Evolutionary conservation across 1,284 basidiomycete species (phyloP).

Genomic region (Melampsora larici-populina): DNA sequence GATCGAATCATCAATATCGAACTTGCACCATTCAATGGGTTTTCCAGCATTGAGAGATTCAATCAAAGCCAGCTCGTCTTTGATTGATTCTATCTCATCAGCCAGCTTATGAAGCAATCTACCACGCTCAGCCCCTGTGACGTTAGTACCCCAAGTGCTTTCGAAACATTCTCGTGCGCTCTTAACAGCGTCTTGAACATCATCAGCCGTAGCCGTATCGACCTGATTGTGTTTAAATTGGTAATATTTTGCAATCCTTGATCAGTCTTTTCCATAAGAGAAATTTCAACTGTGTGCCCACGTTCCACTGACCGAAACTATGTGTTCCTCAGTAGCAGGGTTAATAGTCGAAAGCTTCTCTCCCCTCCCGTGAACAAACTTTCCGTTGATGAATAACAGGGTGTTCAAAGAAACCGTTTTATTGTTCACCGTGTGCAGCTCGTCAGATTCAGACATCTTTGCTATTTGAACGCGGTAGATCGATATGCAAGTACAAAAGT

Average conservation of each 20-base stretch:
- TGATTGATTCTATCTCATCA: conserved; percentile 4
- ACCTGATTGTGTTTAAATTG: conserved; percentile 49
- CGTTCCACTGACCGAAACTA: neutral
- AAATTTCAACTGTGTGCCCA: too few species aligned
- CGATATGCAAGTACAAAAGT: too few species aligned
- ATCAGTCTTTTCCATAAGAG: too few species aligned
- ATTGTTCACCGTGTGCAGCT: neutral
- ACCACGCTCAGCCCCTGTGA: conserved; percentile 6
- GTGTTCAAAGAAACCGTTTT: neutral
- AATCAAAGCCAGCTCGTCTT: conserved; percentile 2
- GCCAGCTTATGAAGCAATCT: conserved; percentile 11
- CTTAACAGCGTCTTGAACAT: neutral
- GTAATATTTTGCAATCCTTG: conserved; percentile 54
- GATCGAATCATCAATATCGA: conserved; percentile 8
- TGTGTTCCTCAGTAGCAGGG: neutral
- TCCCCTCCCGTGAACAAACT: neutral
- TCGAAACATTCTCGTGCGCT: conserved; percentile 9
- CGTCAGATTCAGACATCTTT: neutral
- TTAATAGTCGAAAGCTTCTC: neutral
- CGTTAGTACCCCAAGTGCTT: conserved; percentile 1
- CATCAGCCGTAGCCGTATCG: neutral
- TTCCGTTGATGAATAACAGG: neutral
- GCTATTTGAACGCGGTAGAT: too few species aligned
- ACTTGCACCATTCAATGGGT: conserved; percentile 3
- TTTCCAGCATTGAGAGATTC: conserved; percentile 15